Evolutionary conservation across 1,139 yeast species (phyloP).

Genomic region (Saccharomyces hybrid): DNA sequence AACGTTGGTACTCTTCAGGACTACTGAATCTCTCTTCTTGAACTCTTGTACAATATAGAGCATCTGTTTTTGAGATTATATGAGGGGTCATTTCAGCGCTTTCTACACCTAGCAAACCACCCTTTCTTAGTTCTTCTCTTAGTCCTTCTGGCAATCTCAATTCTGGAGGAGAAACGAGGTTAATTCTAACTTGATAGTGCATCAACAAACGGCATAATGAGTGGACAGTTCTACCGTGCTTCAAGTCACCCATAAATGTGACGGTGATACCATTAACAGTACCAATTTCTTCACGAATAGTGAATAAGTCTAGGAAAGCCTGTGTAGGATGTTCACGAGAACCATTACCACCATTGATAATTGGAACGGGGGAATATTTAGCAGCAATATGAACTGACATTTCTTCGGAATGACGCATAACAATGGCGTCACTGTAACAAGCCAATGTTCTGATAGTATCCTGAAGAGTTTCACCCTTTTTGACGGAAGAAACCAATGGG

Average conservation of each 20-base stretch:
- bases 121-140: slow-evolving; percentile 52
- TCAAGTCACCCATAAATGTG: slow-evolving; percentile 98
- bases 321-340: slow-evolving; percentile 98
- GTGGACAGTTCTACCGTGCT: slow-evolving; percentile 97
- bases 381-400: slow-evolving; percentile 91
- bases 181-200: slow-evolving; percentile 88
- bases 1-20: slow-evolving; percentile 68
- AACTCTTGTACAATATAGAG: slow-evolving; percentile 93
- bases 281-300: slow-evolving; percentile 97
- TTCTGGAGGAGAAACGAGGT: slow-evolving; percentile 86
- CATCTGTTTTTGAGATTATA: slow-evolving; percentile 83
- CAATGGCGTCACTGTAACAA: slow-evolving; percentile 94
- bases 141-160: slow-evolving; percentile 72
- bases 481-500: slow-evolving; percentile 80
- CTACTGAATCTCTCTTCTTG: slow-evolving; percentile 92
- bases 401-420: slow-evolving; percentile 90
- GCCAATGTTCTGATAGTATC: slow-evolving; percentile 94
- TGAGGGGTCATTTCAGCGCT: slow-evolving; percentile 72
- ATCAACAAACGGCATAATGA: slow-evolving; percentile 85
- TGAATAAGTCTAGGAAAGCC: slow-evolving; percentile 92
- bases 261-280: slow-evolving; percentile 96
- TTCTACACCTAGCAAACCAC: slow-evolving; percentile 66
- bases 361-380: slow-evolving; percentile 93
- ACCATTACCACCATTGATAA: slow-evolving; percentile 97
- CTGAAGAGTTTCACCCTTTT: slow-evolving; percentile 96